phyloP scores from a whole-genome alignment of 176 grass and related monocot species.

The Avena atlantica region DNA sequence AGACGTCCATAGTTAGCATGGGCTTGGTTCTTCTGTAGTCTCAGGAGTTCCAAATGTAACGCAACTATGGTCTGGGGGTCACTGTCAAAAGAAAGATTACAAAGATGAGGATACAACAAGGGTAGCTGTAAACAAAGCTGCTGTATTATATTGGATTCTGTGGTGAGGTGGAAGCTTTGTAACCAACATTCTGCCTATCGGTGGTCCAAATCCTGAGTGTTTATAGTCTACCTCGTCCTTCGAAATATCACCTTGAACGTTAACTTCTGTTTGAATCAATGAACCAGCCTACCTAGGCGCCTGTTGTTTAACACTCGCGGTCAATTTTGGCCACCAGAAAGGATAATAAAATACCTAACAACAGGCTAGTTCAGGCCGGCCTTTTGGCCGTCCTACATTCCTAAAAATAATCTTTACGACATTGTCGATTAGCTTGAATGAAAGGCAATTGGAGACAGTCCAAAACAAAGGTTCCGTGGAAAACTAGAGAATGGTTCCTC shows the following conservation, averaged over 20 bases:
- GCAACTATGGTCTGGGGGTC: background rate
- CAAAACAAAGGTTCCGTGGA: constrained; percentile 25
- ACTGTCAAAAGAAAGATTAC: background rate
- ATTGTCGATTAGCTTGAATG: background rate
- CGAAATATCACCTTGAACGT: background rate
- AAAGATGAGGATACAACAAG: background rate
- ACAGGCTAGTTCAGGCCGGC: background rate
- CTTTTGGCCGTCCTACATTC: background rate
- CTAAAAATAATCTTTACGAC: background rate
- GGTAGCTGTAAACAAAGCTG: background rate
- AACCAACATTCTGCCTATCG: background rate
- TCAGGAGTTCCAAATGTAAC: background rate
- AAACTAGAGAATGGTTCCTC: constrained; percentile 3
- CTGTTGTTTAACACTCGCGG: background rate
- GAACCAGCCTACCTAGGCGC: background rate
- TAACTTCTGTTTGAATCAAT: background rate
- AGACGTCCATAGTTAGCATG: background rate
- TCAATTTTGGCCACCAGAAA: background rate
- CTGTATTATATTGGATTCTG: background rate
- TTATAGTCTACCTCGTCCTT: background rate
- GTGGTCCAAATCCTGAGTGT: background rate
- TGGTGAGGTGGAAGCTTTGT: background rate
- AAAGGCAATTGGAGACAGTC: background rate
- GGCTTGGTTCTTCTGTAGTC: background rate
- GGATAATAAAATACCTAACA: background rate